Evolutionary conservation across 2,329 filamentous ascomycete species (phyloP), one percentile per base, ranked within the genome.

Genomic region (Beauveria pseudobassiana): DNA sequence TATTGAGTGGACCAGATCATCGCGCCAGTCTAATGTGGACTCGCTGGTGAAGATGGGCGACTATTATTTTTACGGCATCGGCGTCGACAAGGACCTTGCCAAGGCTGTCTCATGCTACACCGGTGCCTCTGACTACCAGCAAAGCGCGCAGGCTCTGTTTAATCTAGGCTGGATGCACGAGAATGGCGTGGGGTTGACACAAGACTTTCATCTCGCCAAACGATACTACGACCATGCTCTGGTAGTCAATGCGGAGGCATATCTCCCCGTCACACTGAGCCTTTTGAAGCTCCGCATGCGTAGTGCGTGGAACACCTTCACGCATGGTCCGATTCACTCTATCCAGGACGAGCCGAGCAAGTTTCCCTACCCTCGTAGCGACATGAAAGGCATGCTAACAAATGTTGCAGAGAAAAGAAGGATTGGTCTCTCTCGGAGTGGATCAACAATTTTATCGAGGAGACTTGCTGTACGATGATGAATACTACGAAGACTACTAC

Each of bases 81-180:
- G 93, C 3, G 84, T 89, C 0, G 78, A 84, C 8, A 69, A 78
- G 0, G 89, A 96, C 66, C 78, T 89, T 20, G 87, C 93, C 68
- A 96, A 96, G 74, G 96, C 96, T 6, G 92, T 93, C 0, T 87
- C 89, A 50, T 99, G 95, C 77, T 99, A 99, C 69, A 88, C 90
- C 59, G 90, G 91, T 4, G 95, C 95, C 1, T 93, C 93, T 0
- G 95, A 99, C 71, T 92, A 90, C 63, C 87, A 93, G 67, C 89
- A 92, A 70, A 96, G 91, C 68, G 95, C 93, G 2, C 96, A 99
- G 75, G 95, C 96, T 16, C 85, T 97, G 62, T 99, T 92, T 84
- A 98, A 99, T 69, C 80, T 99, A 16, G 96, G 95, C 5, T 99
- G 95, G 95, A 98, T 99, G 93, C 92, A 99, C 70, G 95, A 99